Percentiles rank a stretch among this genome's conserved stretches.
phyloP scores from a whole-genome alignment of 768 basidiomycete genomes.

The Pulveroboletus ravenelii region DNA sequence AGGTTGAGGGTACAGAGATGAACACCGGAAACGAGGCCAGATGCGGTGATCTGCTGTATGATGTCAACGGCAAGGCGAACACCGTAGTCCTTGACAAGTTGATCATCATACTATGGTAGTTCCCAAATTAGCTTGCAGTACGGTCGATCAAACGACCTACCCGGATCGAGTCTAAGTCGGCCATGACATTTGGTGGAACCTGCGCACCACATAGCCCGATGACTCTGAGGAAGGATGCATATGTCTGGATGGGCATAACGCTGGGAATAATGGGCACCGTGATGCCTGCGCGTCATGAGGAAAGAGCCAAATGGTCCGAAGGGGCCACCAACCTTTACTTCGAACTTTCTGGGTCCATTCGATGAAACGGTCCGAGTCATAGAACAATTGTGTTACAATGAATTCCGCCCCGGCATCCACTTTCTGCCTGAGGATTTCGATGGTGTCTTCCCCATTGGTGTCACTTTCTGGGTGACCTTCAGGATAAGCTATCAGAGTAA shows the following conservation, averaged over 20 bases:
- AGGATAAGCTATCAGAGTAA: constrained; percentile 64
- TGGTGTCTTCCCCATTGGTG: constrained; percentile 53
- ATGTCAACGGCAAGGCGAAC: constrained; percentile 78
- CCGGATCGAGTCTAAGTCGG: constrained; percentile 68
- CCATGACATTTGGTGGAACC: constrained; percentile 64
- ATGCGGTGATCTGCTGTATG: constrained; percentile 54
- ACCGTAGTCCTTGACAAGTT: constrained; percentile 93
- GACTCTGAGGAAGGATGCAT: constrained; percentile 86
- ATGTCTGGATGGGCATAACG: constrained; percentile 97
- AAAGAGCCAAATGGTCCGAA: neutral
- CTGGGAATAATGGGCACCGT: constrained; percentile 88
- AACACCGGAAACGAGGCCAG: constrained; percentile 64
- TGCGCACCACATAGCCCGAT: constrained; percentile 82
- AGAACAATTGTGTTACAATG: constrained; percentile 95
- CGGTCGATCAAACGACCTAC: constrained; percentile 39
- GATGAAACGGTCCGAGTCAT: constrained; percentile 86
- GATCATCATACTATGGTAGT: constrained; percentile 76
- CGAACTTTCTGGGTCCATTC: constrained; percentile 73
- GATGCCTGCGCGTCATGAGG: constrained; percentile 58
- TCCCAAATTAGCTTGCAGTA: neutral
- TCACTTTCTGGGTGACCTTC: constrained; percentile 75
- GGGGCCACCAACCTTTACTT: constrained; percentile 50
- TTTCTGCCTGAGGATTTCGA: constrained; percentile 76
- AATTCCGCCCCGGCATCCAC: constrained; percentile 95
- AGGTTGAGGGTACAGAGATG: constrained; percentile 97